Conservation (phyloP, 345 rosid species). For the Syzygium aqueum region DNA sequence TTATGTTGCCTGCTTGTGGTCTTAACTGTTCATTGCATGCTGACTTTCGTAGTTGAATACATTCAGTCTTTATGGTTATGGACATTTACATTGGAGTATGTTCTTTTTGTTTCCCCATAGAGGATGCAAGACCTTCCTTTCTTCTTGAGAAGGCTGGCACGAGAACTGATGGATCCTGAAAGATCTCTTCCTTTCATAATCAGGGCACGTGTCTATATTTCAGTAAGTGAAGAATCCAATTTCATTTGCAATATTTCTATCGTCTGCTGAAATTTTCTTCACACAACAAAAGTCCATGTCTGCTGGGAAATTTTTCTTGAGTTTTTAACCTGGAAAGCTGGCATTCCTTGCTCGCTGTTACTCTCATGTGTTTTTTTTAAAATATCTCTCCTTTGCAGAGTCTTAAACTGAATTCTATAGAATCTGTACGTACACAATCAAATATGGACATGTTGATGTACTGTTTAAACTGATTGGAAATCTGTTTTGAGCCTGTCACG, state of each 20-base stretch:
- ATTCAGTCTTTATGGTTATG: neutral
- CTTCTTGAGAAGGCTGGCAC: slow-evolving; percentile 59
- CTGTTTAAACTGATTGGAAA: neutral
- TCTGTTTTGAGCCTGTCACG: neutral
- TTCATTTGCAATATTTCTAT: neutral
- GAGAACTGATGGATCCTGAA: slow-evolving; percentile 71
- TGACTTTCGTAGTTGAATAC: neutral
- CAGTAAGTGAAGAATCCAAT: slow-evolving; percentile 41
- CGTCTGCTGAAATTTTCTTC: neutral
- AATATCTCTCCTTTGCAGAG: neutral
- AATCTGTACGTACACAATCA: neutral
- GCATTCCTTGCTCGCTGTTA: neutral
- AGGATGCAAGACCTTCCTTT: slow-evolving; percentile 94
- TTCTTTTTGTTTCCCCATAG: slow-evolving; percentile 18
- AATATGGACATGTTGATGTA: neutral
- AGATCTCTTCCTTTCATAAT: slow-evolving; percentile 87
- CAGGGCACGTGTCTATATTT: slow-evolving; percentile 64
- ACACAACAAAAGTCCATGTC: neutral
- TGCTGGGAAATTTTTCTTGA: neutral
- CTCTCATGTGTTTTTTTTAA: neutral
- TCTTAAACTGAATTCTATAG: neutral
- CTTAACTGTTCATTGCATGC: neutral
- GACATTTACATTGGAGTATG: neutral
- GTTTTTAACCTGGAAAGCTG: neutral
- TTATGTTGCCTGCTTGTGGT: neutral